phyloP scores from a whole-genome alignment of 495 filamentous ascomycete genomes.

The Saxophila tyrrhenica region DNA sequence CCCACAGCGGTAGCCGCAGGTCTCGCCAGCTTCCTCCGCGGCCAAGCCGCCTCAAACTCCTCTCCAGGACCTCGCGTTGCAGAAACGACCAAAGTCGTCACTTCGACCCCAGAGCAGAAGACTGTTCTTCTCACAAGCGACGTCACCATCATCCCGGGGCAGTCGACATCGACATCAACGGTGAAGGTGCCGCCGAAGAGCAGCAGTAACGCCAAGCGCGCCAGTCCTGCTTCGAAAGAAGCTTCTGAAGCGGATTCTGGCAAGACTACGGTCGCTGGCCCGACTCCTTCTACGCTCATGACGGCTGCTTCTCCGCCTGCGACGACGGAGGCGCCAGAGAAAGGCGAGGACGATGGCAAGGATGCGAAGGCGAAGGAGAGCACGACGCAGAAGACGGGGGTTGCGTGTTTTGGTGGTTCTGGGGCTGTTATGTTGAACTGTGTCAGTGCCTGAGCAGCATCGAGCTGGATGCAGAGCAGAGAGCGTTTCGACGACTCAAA shows the following conservation, averaged over 20 bases:
- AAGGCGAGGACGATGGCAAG: background rate
- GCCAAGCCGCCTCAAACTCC: background rate
- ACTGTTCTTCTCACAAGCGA: background rate
- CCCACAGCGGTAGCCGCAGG: background rate
- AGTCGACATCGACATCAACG: background rate
- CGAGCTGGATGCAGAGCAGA: no score
- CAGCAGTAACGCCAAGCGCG: background rate
- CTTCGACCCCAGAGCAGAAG: background rate
- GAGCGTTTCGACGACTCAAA: no score
- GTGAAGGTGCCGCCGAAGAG: background rate
- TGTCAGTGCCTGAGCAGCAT: constrained; percentile 1
- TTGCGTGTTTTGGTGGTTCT: constrained; percentile 2
- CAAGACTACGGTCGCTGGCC: background rate
- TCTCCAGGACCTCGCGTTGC: background rate
- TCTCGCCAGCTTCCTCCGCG: background rate
- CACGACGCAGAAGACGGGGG: background rate
- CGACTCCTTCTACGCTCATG: background rate
- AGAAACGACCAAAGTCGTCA: background rate
- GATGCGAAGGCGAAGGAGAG: background rate
- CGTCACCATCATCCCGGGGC: background rate
- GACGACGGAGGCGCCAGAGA: background rate
- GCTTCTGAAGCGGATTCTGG: background rate
- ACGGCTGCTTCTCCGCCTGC: background rate
- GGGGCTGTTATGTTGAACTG: constrained; percentile 8
- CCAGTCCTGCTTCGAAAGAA: background rate